Conservation (phyloP, 768 basidiomycete genomes). For the Polyporus arcularius region DNA sequence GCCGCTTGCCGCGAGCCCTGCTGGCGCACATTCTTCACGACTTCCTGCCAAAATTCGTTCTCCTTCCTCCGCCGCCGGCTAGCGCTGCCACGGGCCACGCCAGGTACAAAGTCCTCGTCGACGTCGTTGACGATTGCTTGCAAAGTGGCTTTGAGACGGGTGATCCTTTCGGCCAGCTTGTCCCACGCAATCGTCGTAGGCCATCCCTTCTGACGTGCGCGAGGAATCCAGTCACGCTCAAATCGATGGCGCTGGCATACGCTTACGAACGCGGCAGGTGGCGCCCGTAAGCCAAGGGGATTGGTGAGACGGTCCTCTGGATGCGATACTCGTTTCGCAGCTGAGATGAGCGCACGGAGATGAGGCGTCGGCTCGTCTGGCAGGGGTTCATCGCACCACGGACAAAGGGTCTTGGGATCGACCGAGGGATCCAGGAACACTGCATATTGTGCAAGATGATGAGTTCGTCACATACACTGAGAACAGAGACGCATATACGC, state of each 20-base stretch:
- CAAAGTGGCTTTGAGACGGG: constrained; percentile 48
- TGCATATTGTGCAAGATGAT: constrained; percentile 24
- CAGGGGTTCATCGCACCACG: constrained; percentile 76
- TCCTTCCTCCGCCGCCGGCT: constrained; percentile 34
- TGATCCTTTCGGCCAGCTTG: constrained; percentile 53
- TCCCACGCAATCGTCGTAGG: constrained; percentile 72
- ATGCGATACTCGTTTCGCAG: constrained; percentile 53
- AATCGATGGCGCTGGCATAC: constrained; percentile 81
- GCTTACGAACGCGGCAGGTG: constrained; percentile 54
- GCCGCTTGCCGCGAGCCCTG: constrained; percentile 67
- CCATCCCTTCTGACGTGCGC: constrained; percentile 74
- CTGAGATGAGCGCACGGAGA: constrained; percentile 53
- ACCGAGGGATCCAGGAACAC: constrained; percentile 51
- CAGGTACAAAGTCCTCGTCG: constrained; percentile 30
- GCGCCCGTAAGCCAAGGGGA: constrained; percentile 58
- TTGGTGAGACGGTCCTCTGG: constrained; percentile 70
- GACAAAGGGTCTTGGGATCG: constrained; percentile 74
- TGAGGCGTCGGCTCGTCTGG: constrained; percentile 63
- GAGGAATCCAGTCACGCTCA: constrained; percentile 71
- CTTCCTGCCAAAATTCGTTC: constrained; percentile 70
- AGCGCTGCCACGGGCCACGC: constrained; percentile 22
- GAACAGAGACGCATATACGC: constrained; percentile 6
- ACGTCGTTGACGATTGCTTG: constrained; percentile 53
- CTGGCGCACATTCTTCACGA: constrained; percentile 59
- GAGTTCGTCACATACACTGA: background rate